Evolutionary conservation across 108 stramenopile species (phyloP), one percentile per base, ranked within the genome.

Genomic region (Nannochloropsis gaditana): DNA sequence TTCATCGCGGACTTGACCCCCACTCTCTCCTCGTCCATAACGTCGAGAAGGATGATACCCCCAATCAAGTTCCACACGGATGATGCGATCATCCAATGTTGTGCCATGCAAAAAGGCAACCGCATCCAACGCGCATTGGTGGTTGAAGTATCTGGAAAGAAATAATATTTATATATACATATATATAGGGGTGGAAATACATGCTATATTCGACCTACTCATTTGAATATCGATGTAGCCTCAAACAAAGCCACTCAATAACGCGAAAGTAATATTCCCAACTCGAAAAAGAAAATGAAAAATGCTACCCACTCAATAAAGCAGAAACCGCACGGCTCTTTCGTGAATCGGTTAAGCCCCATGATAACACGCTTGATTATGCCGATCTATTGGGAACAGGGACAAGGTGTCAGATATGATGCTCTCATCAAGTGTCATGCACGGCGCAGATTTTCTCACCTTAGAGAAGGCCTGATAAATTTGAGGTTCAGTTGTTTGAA

Each of bases 1-100:
- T 88, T 96, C 96, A 88, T 96, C 94, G 11, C 95, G 92, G 44
- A 97, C 95, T 88, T 99, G 98, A 45, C 98, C 98, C 42, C 98
- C 98, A 45, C 91, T 92, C 42, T 84, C 85, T 21, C 98, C 98
- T 50, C 98, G 94, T 80, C 98, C 97, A 86, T 92, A 97, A 87
- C 97, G 94, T 44, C 98, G 93, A n/a, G 97, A 96, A 42, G 90
- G 92, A 81, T 94, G 92, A 87, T 95, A 97, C 21, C 98, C 98
- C 45, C 95, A 94, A 92, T 99, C 98, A 83, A 96, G 90, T 81
- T 97, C 97, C 44, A 96, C 95, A 9, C 96, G 94, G 84, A 99
- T 97, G 84, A 94, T 90, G 43, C 93, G 91, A 10, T 95, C 96
- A 89, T 97, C 98, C 81, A 96, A 89, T 82, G 94, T 93, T 9